These are phyloP conservation scores for Myxozyma neglecta DNA, from an alignment of 805 yeast genomes.

Conservation along the genomic window DNA sequence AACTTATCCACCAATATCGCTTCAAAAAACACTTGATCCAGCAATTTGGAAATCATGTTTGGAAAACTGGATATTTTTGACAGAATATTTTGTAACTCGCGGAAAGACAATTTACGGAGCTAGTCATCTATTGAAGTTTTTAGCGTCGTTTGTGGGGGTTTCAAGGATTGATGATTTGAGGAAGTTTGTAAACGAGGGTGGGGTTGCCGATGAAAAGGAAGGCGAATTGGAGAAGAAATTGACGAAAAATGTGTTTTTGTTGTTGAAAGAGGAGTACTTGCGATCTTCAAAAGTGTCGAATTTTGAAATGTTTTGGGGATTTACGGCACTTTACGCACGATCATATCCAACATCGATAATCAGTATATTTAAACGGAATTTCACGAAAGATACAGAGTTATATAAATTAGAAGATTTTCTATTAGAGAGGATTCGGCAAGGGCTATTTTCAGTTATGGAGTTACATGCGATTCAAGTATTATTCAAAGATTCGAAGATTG, in stretches of 20 bases:
- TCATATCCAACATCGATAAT: conserved; percentile 6
- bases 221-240: background rate
- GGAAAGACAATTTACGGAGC: background rate
- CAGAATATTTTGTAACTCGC: conserved; percentile 8
- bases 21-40: conserved; percentile 5
- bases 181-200: background rate
- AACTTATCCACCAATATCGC: conserved; percentile 2
- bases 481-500: conserved; percentile 10
- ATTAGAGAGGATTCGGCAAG: conserved; percentile 5
- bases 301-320: conserved; percentile 29
- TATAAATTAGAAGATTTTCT: conserved; percentile 2
- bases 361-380: conserved; percentile 3
- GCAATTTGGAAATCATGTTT: conserved; percentile 12
- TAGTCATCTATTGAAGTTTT: conserved; percentile 4
- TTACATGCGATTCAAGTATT: conserved; percentile 18
- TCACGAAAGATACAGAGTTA: background rate
- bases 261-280: conserved; percentile 18
- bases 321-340: conserved; percentile 15
- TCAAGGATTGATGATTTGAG: conserved; percentile 2
- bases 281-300: conserved; percentile 14
- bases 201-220: background rate
- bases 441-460: conserved; percentile 14
- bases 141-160: conserved; percentile 15
- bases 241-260: conserved; percentile 12
- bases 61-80: conserved; percentile 12